Conservation (phyloP, 352 stramenopile genomes). For the Pythium volutum region DNA sequence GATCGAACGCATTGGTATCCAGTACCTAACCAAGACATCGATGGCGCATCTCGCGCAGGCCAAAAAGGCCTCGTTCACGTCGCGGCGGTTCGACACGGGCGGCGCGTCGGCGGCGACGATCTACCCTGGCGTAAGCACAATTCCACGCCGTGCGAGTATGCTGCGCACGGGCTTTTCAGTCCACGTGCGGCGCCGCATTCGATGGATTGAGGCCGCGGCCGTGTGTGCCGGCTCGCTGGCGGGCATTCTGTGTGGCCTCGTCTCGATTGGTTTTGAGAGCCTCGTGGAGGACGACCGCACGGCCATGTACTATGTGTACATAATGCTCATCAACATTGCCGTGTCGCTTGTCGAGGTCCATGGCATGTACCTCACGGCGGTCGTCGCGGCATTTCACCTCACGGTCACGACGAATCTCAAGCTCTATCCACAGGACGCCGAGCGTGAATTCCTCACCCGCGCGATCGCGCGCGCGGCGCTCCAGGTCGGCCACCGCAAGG, state of each 20-base stretch:
- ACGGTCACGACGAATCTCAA: slow-evolving; percentile 40
- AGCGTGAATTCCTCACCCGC: slow-evolving; percentile 49
- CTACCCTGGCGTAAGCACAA: neutral
- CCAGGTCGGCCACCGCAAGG: slow-evolving; percentile 42
- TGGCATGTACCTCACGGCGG: slow-evolving; percentile 37
- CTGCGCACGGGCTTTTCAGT: slow-evolving; percentile 28
- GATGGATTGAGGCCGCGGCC: slow-evolving; percentile 31
- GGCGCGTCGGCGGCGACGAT: neutral
- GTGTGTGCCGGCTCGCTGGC: slow-evolving; percentile 26
- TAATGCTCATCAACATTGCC: slow-evolving; percentile 40
- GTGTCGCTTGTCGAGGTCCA: slow-evolving; percentile 51
- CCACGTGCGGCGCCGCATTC: slow-evolving; percentile 26
- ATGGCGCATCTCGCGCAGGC: slow-evolving; percentile 30
- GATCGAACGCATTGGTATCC: slow-evolving; percentile 41
- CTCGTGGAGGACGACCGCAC: slow-evolving; percentile 20
- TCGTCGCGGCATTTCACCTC: slow-evolving; percentile 41
- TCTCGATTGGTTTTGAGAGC: slow-evolving; percentile 38
- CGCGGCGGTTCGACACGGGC: slow-evolving; percentile 9
- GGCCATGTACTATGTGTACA: slow-evolving; percentile 28
- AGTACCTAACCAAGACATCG: slow-evolving; percentile 38
- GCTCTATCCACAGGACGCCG: slow-evolving; percentile 43
- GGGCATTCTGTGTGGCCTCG: slow-evolving; percentile 33
- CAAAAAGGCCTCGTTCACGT: slow-evolving; percentile 19
- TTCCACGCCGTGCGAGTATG: neutral
- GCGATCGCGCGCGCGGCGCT: slow-evolving; percentile 44